These are phyloP conservation scores for Dispira simplex DNA, from an alignment of 192 early-diverging fungal genomes.

Conservation along the genomic window DNA sequence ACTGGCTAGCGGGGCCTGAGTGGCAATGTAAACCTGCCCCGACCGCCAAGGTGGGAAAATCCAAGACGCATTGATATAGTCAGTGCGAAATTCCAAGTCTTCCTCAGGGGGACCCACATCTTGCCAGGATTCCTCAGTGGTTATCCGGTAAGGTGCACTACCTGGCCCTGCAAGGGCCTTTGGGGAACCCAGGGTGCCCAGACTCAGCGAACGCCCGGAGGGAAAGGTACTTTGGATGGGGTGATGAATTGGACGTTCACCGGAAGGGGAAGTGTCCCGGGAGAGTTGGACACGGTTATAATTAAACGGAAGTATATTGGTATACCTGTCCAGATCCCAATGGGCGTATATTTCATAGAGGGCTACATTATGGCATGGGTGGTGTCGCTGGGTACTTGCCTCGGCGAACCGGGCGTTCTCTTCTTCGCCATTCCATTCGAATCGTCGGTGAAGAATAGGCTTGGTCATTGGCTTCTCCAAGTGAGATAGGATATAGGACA, in stretches of 20 bases:
- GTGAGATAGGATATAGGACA: too few species aligned
- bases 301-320: conserved; percentile 77
- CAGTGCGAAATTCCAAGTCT: conserved; percentile 11
- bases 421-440: too few species aligned
- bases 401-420: too few species aligned
- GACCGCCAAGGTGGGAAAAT: conserved; percentile 26
- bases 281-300: conserved; percentile 38
- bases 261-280: neutral
- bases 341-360: neutral
- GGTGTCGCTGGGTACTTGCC: neutral
- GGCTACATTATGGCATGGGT: conserved; percentile 7
- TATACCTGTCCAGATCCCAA: conserved; percentile 56
- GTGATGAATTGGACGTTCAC: too few species aligned
- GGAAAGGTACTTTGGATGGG: neutral
- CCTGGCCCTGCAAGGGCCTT: neutral
- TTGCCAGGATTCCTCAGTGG: neutral
- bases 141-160: neutral
- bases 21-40: conserved; percentile 57
- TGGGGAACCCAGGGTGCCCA: neutral
- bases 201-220: neutral
- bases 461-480: too few species aligned
- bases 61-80: conserved; percentile 81
- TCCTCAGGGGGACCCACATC: neutral
- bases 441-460: too few species aligned
- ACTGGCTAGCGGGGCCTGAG: conserved; percentile 70